Evolutionary conservation across 495 filamentous ascomycete species (phyloP).

Genomic region (Arthonia radiata): DNA sequence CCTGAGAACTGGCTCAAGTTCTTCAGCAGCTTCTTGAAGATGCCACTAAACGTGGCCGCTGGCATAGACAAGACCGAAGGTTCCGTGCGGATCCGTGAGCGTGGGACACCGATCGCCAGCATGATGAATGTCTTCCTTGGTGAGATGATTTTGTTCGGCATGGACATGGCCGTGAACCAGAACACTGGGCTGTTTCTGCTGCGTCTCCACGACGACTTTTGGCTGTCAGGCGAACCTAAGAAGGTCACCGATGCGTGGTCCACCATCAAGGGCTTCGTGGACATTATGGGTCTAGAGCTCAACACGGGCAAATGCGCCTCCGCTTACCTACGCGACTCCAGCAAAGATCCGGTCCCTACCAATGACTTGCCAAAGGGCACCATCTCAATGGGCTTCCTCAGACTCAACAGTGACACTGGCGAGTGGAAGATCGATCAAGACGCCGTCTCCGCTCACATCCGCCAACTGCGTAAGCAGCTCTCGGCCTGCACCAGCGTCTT

Average conservation of each 20-base stretch:
- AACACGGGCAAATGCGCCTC: conserved; percentile 2
- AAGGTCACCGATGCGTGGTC: conserved; percentile 1
- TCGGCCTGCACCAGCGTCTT: conserved; percentile 3
- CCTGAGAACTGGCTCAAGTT: conserved; percentile 32
- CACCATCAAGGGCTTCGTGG: conserved; percentile 1
- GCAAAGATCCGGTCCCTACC: not conserved
- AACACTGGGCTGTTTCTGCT: conserved; percentile 29
- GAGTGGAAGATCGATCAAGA: conserved; percentile 3
- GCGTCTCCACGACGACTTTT: conserved; percentile 5
- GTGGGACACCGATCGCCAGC: conserved; percentile 4
- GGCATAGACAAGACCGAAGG: no score
- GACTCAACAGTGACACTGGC: not conserved
- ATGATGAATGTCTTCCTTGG: conserved; percentile 4
- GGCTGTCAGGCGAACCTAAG: conserved; percentile 2
- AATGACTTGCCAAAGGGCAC: conserved; percentile 1
- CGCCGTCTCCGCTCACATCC: conserved; percentile 3
- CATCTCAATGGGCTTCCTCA: conserved; percentile 3
- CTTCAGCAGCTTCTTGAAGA: conserved; percentile 32
- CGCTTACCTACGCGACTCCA: not conserved
- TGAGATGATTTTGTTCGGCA: conserved; percentile 6
- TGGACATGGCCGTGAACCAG: conserved; percentile 52
- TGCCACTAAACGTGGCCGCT: conserved; percentile 38
- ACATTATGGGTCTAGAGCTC: conserved; percentile 3
- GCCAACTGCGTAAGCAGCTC: conserved; percentile 4
- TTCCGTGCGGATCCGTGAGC: conserved; percentile 2